phyloP scores from a whole-genome alignment of 2,329 filamentous ascomycete genomes.

The Cercospora berteroae region DNA sequence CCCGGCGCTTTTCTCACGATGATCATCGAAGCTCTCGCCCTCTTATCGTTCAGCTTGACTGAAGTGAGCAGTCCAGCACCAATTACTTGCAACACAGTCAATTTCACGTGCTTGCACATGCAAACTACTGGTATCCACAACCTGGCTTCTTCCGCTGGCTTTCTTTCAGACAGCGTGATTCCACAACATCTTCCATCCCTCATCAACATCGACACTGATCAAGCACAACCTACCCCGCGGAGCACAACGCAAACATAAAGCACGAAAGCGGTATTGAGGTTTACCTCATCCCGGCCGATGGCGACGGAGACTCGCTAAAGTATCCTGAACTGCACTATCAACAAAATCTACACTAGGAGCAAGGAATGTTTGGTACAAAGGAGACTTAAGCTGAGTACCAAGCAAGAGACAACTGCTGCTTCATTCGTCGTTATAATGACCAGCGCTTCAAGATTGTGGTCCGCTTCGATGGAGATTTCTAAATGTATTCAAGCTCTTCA shows the following conservation, averaged over 20 bases:
- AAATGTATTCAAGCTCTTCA: not conserved
- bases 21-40: not conserved
- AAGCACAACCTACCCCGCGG: not conserved
- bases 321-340: not conserved
- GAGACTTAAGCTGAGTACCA: not conserved
- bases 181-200: not conserved
- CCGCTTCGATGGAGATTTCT: not conserved
- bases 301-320: not conserved
- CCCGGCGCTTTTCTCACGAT: not conserved
- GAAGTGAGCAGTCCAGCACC: not conserved
- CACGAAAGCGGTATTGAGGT: constrained; percentile 8
- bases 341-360: not conserved
- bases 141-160: not conserved
- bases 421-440: not conserved
- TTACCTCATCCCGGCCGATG: not conserved
- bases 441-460: not conserved
- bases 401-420: not conserved
- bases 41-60: not conserved
- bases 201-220: not conserved
- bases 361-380: not conserved
- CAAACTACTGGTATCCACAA: not conserved
- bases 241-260: not conserved
- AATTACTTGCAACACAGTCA: not conserved
- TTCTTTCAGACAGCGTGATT: not conserved
- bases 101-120: not conserved